Evolutionary conservation across 495 filamentous ascomycete species (phyloP).

Genomic region (Entonaema liquescens): DNA sequence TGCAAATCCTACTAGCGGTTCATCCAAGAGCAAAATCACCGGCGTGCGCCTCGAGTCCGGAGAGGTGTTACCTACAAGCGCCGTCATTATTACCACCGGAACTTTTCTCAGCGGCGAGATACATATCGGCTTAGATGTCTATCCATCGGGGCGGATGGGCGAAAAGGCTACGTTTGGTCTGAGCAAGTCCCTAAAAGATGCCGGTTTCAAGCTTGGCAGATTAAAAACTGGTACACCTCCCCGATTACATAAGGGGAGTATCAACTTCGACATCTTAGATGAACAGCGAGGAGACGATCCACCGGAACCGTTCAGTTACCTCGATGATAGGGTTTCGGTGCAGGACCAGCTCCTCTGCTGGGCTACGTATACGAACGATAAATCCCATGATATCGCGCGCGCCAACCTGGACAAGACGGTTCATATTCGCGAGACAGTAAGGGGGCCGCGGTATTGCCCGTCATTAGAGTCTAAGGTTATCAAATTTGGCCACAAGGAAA

Average conservation of each 20-base stretch:
- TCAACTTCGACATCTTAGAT: conserved; percentile 77
- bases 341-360: conserved; percentile 83
- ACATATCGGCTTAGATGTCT: conserved; percentile 87
- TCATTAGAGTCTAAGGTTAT: conserved; percentile 96
- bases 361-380: conserved; percentile 83
- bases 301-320: conserved; percentile 89
- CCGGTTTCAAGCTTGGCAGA: conserved; percentile 89
- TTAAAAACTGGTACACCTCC: conserved; percentile 97
- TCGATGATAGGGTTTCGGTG: conserved; percentile 79
- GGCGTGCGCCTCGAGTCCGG: conserved; percentile 91
- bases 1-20: conserved; percentile 52
- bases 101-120: conserved; percentile 98
- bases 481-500: conserved; percentile 78
- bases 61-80: conserved; percentile 78
- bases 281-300: conserved; percentile 83
- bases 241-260: conserved; percentile 80
- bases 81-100: conserved; percentile 93
- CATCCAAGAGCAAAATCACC: conserved; percentile 74
- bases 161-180: conserved; percentile 94
- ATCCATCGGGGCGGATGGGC: conserved; percentile 89
- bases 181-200: conserved; percentile 87
- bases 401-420: conserved; percentile 90
- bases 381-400: conserved; percentile 83
- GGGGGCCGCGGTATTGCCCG: conserved; percentile 93
- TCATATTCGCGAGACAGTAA: conserved; percentile 95